phyloP scores from a whole-genome alignment of 345 rosid genomes.

The Lepidium aucheri region DNA sequence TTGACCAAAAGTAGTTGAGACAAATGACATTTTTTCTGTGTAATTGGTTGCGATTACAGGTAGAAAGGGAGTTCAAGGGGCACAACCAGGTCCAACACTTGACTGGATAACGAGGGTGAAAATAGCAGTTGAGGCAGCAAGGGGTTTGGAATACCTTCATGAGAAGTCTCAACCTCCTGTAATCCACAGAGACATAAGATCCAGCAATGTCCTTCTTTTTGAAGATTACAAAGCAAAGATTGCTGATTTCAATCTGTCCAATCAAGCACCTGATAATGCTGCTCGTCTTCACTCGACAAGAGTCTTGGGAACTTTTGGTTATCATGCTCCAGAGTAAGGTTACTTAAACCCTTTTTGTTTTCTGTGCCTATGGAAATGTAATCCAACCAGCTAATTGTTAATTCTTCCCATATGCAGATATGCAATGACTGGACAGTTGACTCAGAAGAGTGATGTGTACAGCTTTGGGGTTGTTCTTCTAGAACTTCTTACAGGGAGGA shows the following conservation, averaged over 20 bases:
- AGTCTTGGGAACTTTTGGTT: constrained; percentile 33
- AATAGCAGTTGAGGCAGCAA: constrained; percentile 33
- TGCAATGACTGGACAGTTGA: constrained; percentile 35
- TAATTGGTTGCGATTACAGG: constrained; percentile 17
- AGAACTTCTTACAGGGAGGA: constrained; percentile 33
- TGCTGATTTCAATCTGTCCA: constrained; percentile 33
- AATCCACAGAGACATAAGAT: constrained; percentile 31
- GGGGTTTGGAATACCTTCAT: constrained; percentile 31
- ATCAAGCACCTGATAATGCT: constrained; percentile 33
- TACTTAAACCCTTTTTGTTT: not conserved
- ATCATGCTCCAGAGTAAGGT: constrained; percentile 34
- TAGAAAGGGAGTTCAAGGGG: constrained; percentile 34
- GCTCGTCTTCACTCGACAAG: constrained; percentile 34
- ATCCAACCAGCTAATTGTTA: not conserved
- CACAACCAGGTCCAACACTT: constrained; percentile 36
- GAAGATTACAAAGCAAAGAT: constrained; percentile 31
- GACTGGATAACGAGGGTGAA: constrained; percentile 32
- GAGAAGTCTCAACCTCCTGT: constrained; percentile 33
- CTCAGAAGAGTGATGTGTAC: constrained; percentile 37
- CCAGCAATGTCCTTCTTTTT: constrained; percentile 31
- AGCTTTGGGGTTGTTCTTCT: constrained; percentile 33
- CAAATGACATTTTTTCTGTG: not conserved
- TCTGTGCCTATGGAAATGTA: not conserved
- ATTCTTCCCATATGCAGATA: constrained; percentile 12
- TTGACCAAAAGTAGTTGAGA: not conserved